A percentile compares a stretch with the other conserved stretches of the same genome.
These are phyloP conservation scores for Catunica adiposa DNA, from an alignment of 2,329 filamentous ascomycete genomes.

Conservation along the genomic window DNA sequence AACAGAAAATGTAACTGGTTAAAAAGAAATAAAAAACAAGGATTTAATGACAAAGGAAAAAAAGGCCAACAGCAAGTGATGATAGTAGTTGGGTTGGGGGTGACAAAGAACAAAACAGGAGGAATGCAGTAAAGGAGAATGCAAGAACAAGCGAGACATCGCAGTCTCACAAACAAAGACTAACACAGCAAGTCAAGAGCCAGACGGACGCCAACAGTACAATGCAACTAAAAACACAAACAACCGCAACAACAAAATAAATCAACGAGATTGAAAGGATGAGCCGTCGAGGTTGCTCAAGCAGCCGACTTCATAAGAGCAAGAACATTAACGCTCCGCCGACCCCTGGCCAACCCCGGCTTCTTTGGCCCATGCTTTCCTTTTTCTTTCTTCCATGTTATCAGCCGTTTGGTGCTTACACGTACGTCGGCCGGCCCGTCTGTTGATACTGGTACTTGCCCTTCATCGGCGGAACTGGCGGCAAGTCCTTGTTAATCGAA, in stretches of 20 bases:
- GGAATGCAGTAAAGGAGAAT: not conserved
- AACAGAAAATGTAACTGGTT: slow-evolving; percentile 2
- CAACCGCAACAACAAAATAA: not conserved
- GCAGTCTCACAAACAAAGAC: too few relatives aligned
- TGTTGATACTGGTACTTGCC: slow-evolving; percentile 9
- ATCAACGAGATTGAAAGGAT: slow-evolving; percentile 12
- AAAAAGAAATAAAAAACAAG: slow-evolving; percentile 3
- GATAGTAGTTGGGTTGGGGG: not conserved
- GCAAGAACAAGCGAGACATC: not conserved
- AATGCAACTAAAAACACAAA: not conserved
- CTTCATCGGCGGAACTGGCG: slow-evolving; percentile 31
- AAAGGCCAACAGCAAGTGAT: not conserved
- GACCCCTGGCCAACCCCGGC: not conserved
- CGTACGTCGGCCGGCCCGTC: slow-evolving; percentile 9
- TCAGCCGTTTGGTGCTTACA: slow-evolving; percentile 3
- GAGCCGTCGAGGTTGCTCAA: too few relatives aligned
- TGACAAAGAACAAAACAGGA: too few relatives aligned
- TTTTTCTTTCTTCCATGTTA: not conserved
- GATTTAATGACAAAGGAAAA: slow-evolving; percentile 3
- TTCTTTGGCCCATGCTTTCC: not conserved
- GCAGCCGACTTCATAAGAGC: not conserved
- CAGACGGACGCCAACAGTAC: too few relatives aligned
- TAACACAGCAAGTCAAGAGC: too few relatives aligned
- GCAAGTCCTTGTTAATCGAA: slow-evolving; percentile 44
- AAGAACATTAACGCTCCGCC: slow-evolving; percentile 1